Evolutionary conservation across 2,329 filamentous ascomycete genomes (phyloP), one percentile per base, ranked within the genome.

Genomic region (Chaetomium sp.): DNA sequence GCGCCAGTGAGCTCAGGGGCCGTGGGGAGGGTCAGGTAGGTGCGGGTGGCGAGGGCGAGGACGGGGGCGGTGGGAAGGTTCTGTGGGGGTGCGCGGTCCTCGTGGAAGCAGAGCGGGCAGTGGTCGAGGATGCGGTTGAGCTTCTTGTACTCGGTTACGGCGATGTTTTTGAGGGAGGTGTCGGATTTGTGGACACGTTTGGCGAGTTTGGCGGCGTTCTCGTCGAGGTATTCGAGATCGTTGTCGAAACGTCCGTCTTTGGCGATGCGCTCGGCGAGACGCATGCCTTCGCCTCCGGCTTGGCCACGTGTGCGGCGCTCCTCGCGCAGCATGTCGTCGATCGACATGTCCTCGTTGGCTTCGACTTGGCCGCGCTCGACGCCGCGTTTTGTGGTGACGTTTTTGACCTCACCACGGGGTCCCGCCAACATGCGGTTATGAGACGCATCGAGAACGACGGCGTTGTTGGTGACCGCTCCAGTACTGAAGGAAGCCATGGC

Each of bases 241-340:
- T 95, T 85, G 74, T 90, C 86, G 69, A 95, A 99, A 67, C 91
- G 95, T 49, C 74, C 82, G 70, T 99, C 94, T 68, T 95, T 95
- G 53, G 91, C 89, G 63, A 99, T 99, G 57, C 91, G 85, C 69
- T 97, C 91, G 2, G 94, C 94, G 36, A 96, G 81, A 4, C 88
- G 83, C 64, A 85, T 77, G 1, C 88, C 89, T 68, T 96, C 91
- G 52, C 90, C 90, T 43, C 88, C 89, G 4, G 77, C 76, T 66
- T 89, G 84, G 12, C 86, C 86, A 56, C 85, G 86, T 4, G 89
- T 96, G 53, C 92, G 86, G 38, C 89, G 84, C 72, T 99, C 94
- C 71, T 97, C 91, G 34, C 90, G 85, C 14, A 99, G 84, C 94
- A 99, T 99, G 70, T 99, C 94, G 53, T 95, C 91, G 58, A 99